Base-by-base conservation (phyloP, 2,329 filamentous ascomycete species). In the Epicoccum nigrum region DNA sequence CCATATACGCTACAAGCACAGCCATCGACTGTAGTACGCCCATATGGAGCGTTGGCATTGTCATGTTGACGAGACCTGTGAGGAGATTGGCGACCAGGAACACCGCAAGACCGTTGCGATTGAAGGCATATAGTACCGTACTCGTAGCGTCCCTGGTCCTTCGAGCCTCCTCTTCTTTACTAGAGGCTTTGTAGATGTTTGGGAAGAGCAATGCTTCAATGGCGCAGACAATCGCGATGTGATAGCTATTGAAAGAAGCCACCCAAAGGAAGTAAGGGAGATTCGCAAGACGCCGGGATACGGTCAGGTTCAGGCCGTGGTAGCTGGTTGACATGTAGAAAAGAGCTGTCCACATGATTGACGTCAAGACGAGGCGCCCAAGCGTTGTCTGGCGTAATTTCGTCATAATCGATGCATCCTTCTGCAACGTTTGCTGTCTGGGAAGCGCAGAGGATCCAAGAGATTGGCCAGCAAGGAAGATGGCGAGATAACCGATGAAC, bases 231-330 rank as follows among this genome's bases (percentile, higher is more conserved):
- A 87, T 80, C 7, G 90, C 78, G 8, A 99, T 79, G 70, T 96
- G 91, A n/a, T 82, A 80, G 55, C 84, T 87, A 77, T 97, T 99
- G 79, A 94, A 97, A 2, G 90, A 87, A n/a, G 86, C 83, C 7
- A 96, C 88, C 92, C 93, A 97, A 35, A 96, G 79, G 34, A 97
- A 83, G 70, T 99, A 99, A 0, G 94, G 92, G 56, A 97, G 81
- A 66, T 99, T 99, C 7, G 93, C 94, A 50, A 97, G 79, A 1
- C 94, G 87, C 16, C 94, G 87, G 5, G 94, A 97, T 7, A 97
- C 91, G 12, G 81, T 81, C 27, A 91, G 63, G 3, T 67, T 55
- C 9, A 71, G 80, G 5, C 91, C 92, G 58, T 88, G 87, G 66
- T 87, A 87, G 62, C 81, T 83, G 1, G 88, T 91, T 27, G 84